These are phyloP conservation scores for Pleurotus cornucopiae DNA, from an alignment of 768 basidiomycete species.

Conservation along the genomic window DNA sequence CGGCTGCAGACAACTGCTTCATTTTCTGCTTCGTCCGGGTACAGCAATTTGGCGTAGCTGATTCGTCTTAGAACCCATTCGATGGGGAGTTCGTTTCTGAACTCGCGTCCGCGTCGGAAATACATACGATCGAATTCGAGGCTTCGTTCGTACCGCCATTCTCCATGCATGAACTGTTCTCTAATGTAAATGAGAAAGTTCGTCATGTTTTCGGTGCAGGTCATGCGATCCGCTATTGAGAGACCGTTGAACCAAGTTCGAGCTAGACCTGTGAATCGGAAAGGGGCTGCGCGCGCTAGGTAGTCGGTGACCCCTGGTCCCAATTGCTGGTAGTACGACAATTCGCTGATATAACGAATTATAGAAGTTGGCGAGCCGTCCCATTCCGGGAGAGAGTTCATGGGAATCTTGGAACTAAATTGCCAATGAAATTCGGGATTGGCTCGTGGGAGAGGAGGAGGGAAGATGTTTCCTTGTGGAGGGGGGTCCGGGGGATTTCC, in stretches of 20 bases:
- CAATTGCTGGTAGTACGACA: background rate
- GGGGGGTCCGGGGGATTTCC: background rate
- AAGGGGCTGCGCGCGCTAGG: background rate
- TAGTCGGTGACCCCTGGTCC: background rate
- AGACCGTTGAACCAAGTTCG: too few relatives aligned
- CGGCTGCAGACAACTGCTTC: too few relatives aligned
- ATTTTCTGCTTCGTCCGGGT: background rate
- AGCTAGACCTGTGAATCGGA: background rate
- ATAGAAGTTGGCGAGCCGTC: background rate
- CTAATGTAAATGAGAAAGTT: conserved; percentile 8
- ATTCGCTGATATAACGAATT: background rate
- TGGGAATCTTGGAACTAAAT: background rate
- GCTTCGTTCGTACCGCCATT: conserved; percentile 7
- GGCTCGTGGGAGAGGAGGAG: background rate
- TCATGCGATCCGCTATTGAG: too few relatives aligned
- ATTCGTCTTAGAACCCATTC: background rate
- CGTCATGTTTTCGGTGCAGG: too few relatives aligned
- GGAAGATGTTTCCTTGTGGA: background rate
- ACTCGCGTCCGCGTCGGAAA: conserved; percentile 4
- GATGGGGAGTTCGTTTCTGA: background rate
- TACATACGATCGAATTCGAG: conserved; percentile 15
- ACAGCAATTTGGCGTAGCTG: background rate
- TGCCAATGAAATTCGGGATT: background rate
- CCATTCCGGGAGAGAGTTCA: background rate
- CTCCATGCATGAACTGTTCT: conserved; percentile 11